Conservation (phyloP, 257 asterid genomes). For the Jacaranda mimosifolia region DNA sequence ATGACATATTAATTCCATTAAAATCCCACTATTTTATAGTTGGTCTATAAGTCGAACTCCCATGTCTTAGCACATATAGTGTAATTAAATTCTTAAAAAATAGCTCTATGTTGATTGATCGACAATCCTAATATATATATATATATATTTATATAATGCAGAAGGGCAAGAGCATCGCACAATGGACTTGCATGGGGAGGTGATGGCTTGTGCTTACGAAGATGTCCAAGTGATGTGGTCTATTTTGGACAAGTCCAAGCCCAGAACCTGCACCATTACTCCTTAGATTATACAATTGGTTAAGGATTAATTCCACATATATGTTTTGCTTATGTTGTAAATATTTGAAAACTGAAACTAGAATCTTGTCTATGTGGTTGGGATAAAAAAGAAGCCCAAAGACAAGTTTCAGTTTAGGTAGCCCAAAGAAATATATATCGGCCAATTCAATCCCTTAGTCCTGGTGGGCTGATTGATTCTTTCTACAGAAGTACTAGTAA, state of each 20-base stretch:
- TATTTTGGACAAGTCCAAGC: slow-evolving; percentile 74
- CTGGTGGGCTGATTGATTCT: slow-evolving; percentile 15
- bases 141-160: slow-evolving; percentile 1
- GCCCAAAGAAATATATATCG: neutral
- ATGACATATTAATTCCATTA: too few relatives aligned
- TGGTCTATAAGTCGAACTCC: too few relatives aligned
- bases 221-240: slow-evolving; percentile 96
- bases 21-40: too few relatives aligned
- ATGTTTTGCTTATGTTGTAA: slow-evolving; percentile 12
- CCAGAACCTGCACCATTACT: slow-evolving; percentile 47
- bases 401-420: slow-evolving; percentile 34
- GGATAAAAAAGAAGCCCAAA: slow-evolving; percentile 52
- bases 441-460: slow-evolving; percentile 12
- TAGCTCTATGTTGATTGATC: too few relatives aligned
- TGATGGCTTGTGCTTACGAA: slow-evolving; percentile 82
- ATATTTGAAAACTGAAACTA: slow-evolving; percentile 38
- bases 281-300: slow-evolving; percentile 5
- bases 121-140: too few relatives aligned
- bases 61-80: too few relatives aligned
- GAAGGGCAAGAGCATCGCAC: slow-evolving; percentile 49
- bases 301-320: neutral
- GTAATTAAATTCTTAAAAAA: too few relatives aligned
- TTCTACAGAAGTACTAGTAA: neutral
- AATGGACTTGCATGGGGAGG: slow-evolving; percentile 77
- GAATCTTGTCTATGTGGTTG: slow-evolving; percentile 53